These are phyloP conservation scores for Botrytis deweyae DNA, from an alignment of 2,329 filamentous ascomycete species.

Conservation along the genomic window DNA sequence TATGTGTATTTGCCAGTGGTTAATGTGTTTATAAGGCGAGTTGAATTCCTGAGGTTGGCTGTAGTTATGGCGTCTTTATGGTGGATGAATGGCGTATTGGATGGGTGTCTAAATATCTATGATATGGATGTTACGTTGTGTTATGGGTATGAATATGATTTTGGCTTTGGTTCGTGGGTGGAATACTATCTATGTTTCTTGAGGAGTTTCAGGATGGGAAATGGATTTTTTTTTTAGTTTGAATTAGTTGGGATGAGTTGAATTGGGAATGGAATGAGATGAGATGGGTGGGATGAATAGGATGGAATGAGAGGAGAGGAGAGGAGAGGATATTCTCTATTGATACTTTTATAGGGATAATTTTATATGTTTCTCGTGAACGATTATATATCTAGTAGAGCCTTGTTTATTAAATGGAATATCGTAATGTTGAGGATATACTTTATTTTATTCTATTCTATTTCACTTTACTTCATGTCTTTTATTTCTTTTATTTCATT, in stretches of 20 bases:
- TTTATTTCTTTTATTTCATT: no score
- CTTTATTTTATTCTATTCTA: no score
- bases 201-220: background rate
- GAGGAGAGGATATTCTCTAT: background rate
- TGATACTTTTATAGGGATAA: background rate
- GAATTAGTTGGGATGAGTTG: background rate
- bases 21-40: background rate
- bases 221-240: background rate
- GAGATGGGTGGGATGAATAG: background rate
- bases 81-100: background rate
- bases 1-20: background rate
- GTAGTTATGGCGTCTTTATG: background rate
- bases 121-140: no score
- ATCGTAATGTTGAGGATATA: no score
- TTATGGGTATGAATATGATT: background rate
- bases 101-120: background rate
- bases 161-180: background rate
- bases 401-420: no score
- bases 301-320: no score
- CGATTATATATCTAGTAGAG: no score
- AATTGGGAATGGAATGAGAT: background rate
- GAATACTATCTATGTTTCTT: background rate
- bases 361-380: background rate
- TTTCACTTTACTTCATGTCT: no score
- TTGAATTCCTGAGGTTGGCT: background rate